Evolutionary conservation across 352 stramenopile species (phyloP), one percentile per base, ranked within the genome.

Genomic region (Phytophthora tentaculata): DNA sequence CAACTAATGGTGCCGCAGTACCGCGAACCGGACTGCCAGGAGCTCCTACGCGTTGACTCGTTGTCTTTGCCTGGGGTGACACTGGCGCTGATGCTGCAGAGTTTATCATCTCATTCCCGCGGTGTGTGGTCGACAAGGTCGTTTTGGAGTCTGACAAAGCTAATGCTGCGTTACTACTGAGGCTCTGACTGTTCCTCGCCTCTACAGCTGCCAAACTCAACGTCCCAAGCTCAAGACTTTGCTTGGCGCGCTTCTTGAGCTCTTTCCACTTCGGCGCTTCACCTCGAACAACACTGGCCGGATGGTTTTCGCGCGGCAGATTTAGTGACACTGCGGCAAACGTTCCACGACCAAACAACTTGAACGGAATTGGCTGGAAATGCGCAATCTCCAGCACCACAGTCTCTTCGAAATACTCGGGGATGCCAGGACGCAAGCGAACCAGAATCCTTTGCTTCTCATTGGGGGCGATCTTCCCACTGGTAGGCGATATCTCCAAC

Each of bases 331-430:
- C 88, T 19, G 89, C 82, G 5, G 96, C 79, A 71, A 98, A 98
- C 13, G 97, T 97, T 5, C 94, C 96, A 50, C 79, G 75, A 1
- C 92, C 95, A 55, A 89, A 93, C 7, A 98, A 51, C 19, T 91
- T 90, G 49, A 98, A 94, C 29, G 84, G 81, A 16, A 99, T 76
- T 2, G 96, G 94, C 52, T 98, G 84, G 62, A 99, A 98, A 69
- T 99, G 96, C 4, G 94, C 96, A 37, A 98, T 84, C 64, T 99
- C 92, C 35, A 99, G 76, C 17, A 96, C 63, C n/a, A 98, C 57
- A 1, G 74, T 90, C 61, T 98, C 95, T 35, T 89, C 76, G 41
- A 98, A 91, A 20, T 66, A 67, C 47, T 96, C 86, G 0, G 96
- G 96, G 54, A 98, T 85, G 1, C 90, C 90, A 16, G 96, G 96